These are phyloP conservation scores for Boletales sp. DNA, from an alignment of 768 basidiomycete genomes.

Conservation along the genomic window DNA sequence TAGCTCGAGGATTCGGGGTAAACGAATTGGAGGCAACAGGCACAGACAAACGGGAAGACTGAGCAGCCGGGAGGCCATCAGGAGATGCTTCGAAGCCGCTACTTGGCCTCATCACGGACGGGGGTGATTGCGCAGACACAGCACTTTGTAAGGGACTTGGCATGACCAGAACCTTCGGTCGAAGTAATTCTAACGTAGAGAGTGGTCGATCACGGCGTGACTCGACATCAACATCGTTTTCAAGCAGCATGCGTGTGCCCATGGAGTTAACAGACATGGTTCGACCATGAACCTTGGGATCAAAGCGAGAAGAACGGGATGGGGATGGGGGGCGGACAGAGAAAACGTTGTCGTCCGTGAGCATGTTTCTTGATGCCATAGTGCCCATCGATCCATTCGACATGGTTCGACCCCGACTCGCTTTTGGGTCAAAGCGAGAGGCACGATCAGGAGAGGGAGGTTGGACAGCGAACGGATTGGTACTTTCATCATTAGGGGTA, in stretches of 20 bases:
- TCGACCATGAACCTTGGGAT: slow-evolving; percentile 71
- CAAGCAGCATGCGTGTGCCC: slow-evolving; percentile 60
- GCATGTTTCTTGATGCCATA: slow-evolving; percentile 28
- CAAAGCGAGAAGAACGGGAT: slow-evolving; percentile 66
- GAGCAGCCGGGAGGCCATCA: slow-evolving; percentile 74
- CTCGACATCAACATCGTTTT: slow-evolving; percentile 43
- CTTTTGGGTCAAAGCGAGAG: slow-evolving; percentile 45
- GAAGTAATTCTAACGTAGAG: slow-evolving; percentile 74
- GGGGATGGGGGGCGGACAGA: slow-evolving; percentile 61
- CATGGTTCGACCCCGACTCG: slow-evolving; percentile 33
- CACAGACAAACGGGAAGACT: slow-evolving; percentile 47
- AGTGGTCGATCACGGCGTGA: slow-evolving; percentile 51
- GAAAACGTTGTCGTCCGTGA: slow-evolving; percentile 59
- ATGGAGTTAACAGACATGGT: slow-evolving; percentile 63
- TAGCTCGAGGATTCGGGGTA: slow-evolving; percentile 73
- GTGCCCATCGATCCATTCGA: slow-evolving; percentile 49
- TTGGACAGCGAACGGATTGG: slow-evolving; percentile 33
- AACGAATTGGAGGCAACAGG: slow-evolving; percentile 59
- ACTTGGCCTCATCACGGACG: slow-evolving; percentile 34
- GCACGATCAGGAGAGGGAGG: slow-evolving; percentile 37
- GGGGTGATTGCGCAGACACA: slow-evolving; percentile 31
- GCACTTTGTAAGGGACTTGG: slow-evolving; percentile 75
- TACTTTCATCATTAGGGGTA: slow-evolving; percentile 29
- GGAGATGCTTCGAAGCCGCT: slow-evolving; percentile 62
- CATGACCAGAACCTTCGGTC: slow-evolving; percentile 94